A percentile compares a stretch with the other conserved stretches of the same genome.
phyloP scores from a whole-genome alignment of 1,284 basidiomycete genomes.

The Wolfiporia cocos region DNA sequence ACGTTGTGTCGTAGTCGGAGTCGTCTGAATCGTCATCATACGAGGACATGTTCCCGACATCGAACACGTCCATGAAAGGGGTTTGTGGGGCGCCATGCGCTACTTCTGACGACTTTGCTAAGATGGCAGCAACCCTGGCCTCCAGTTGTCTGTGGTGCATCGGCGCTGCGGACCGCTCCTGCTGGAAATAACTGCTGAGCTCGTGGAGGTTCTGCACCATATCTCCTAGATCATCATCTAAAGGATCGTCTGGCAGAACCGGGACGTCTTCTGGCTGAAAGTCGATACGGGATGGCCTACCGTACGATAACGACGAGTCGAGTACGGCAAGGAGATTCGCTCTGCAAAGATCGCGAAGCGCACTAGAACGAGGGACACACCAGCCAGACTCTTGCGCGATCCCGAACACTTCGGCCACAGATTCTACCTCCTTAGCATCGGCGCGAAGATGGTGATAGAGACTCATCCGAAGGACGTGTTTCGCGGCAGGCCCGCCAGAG shows the following conservation, averaged over 20 bases:
- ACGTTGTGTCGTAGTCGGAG: conserved; percentile 48
- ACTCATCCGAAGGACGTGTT: conserved; percentile 85
- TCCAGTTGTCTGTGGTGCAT: conserved; percentile 57
- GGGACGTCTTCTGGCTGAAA: conserved; percentile 49
- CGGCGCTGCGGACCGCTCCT: conserved; percentile 27
- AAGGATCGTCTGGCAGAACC: conserved; percentile 30
- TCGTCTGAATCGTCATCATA: conserved; percentile 37
- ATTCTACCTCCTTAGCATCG: conserved; percentile 38
- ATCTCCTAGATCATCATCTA: conserved; percentile 73
- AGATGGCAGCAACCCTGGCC: conserved; percentile 72
- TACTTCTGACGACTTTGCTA: conserved; percentile 64
- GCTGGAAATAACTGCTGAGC: conserved; percentile 83
- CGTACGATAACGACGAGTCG: conserved; percentile 72
- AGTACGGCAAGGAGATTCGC: conserved; percentile 80
- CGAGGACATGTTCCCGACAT: conserved; percentile 38
- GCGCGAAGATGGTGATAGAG: conserved; percentile 51
- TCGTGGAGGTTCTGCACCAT: conserved; percentile 85
- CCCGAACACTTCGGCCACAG: conserved; percentile 72
- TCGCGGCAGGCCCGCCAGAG: conserved; percentile 69
- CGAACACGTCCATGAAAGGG: conserved; percentile 74
- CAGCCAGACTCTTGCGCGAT: conserved; percentile 79
- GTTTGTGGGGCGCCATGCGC: conserved; percentile 57
- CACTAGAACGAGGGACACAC: conserved; percentile 70
- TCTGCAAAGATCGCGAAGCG: conserved; percentile 58
- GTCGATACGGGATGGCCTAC: conserved; percentile 68